Conservation (phyloP, 2,329 filamentous ascomycete species). For the Verticillium nonalfalfae region DNA sequence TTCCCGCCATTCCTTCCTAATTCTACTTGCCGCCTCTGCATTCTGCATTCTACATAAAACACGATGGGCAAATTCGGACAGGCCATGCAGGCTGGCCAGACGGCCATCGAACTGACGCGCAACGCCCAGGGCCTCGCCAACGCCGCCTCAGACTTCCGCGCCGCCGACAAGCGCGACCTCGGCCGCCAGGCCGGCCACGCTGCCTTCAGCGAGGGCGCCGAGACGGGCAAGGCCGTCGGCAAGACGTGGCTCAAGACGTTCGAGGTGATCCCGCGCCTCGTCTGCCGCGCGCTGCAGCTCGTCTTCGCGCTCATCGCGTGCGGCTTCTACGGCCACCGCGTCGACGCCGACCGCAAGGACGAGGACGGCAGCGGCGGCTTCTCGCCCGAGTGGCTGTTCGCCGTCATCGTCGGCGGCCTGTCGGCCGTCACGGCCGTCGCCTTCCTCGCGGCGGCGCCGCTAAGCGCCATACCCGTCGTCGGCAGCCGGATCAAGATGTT, state of each 20-base stretch:
- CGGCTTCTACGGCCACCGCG: constrained; percentile 61
- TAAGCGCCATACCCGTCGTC: constrained; percentile 23
- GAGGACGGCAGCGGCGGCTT: constrained; percentile 25
- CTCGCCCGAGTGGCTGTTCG: constrained; percentile 57
- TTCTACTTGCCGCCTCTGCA: neutral
- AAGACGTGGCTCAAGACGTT: constrained; percentile 39
- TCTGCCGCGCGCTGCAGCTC: constrained; percentile 62
- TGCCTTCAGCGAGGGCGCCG: constrained; percentile 26
- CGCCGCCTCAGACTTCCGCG: constrained; percentile 21
- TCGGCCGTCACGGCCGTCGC: constrained; percentile 44
- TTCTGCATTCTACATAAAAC: neutral
- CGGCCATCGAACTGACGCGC: constrained; percentile 23
- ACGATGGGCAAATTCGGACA: constrained; percentile 21
- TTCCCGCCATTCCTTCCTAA: neutral
- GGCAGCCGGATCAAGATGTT: constrained; percentile 24
- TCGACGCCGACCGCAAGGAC: constrained; percentile 35
- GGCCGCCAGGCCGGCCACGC: constrained; percentile 23
- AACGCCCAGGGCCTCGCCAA: constrained; percentile 19
- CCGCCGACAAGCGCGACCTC: constrained; percentile 24
- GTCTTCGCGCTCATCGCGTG: constrained; percentile 62
- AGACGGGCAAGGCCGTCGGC: constrained; percentile 32
- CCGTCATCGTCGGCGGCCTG: constrained; percentile 49
- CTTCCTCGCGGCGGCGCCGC: constrained; percentile 30
- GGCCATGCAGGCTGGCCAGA: constrained; percentile 25
- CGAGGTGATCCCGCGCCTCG: constrained; percentile 39